phyloP scores from a whole-genome alignment of 2,329 filamentous ascomycete species.

The Pyricularia sp. region DNA sequence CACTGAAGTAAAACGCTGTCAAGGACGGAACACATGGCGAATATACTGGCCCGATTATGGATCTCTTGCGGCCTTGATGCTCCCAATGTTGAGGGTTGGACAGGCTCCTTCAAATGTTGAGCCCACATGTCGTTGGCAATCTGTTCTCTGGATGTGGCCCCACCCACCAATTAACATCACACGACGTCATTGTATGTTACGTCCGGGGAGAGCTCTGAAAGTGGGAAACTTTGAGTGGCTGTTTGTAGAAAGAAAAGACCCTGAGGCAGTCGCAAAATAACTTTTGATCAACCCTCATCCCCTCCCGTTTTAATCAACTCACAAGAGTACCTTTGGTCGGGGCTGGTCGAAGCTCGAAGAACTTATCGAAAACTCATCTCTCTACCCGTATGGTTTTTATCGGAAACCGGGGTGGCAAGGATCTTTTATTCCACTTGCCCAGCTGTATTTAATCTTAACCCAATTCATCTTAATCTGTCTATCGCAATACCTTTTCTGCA shows the following conservation, averaged over 20 bases:
- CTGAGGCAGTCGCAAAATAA: not conserved
- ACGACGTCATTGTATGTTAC: conserved; percentile 3
- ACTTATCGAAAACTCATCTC: not conserved
- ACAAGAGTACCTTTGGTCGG: not conserved
- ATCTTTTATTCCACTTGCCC: not conserved
- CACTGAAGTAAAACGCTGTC: not conserved
- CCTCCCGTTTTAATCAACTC: not conserved
- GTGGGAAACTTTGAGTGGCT: not conserved
- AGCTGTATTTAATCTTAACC: not conserved
- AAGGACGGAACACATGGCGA: not conserved
- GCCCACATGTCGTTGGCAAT: not conserved
- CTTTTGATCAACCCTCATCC: not conserved
- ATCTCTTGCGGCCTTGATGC: not conserved
- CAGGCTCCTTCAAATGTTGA: not conserved
- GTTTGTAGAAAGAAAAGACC: not conserved
- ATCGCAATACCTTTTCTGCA: not conserved
- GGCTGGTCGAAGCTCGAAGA: not conserved
- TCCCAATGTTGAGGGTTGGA: not conserved
- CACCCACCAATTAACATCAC: conserved; percentile 2
- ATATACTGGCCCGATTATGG: not conserved
- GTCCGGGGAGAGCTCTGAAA: not conserved
- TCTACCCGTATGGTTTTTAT: not conserved
- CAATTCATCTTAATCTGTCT: not conserved
- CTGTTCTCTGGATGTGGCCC: conserved; percentile 1
- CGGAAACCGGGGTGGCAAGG: not conserved